phyloP scores from a whole-genome alignment of 1,139 yeast species.

The Pneumocystis murina region DNA sequence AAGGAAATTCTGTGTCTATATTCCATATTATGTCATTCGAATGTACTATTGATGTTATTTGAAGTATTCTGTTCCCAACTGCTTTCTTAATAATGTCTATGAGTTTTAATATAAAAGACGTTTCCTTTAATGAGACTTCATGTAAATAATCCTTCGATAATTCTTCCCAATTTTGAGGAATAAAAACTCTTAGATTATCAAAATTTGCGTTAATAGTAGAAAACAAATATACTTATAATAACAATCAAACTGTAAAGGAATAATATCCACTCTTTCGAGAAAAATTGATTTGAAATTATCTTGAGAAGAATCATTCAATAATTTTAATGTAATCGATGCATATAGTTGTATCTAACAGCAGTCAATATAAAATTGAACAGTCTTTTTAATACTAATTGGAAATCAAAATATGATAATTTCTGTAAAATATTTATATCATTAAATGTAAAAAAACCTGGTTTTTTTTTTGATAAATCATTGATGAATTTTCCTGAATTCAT shows the following conservation, averaged over 20 bases:
- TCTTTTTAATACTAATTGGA: background rate
- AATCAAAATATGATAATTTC: background rate
- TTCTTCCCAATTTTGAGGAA: background rate
- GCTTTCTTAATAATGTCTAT: background rate
- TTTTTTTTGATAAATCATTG: constrained; percentile 61
- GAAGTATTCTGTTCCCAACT: background rate
- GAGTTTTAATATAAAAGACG: background rate
- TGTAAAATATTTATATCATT: constrained; percentile 4
- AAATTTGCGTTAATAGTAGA: background rate
- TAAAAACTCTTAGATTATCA: background rate
- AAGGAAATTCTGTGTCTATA: constrained; percentile 35
- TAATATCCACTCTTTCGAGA: constrained; percentile 42
- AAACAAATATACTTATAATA: background rate
- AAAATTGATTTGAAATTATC: constrained; percentile 84
- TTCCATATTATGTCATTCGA: constrained; percentile 26
- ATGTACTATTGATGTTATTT: constrained; percentile 37
- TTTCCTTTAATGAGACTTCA: background rate
- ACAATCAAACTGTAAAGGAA: constrained; percentile 22
- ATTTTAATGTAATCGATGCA: constrained; percentile 51
- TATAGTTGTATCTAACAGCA: constrained; percentile 53
- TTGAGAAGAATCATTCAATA: constrained; percentile 61
- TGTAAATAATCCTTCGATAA: background rate
- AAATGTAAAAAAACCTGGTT: constrained; percentile 57
- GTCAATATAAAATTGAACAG: constrained; percentile 49
- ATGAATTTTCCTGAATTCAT: constrained; percentile 13